phyloP scores from a whole-genome alignment of 73 alveolate genomes.

The Tetrahymena elliotti region DNA sequence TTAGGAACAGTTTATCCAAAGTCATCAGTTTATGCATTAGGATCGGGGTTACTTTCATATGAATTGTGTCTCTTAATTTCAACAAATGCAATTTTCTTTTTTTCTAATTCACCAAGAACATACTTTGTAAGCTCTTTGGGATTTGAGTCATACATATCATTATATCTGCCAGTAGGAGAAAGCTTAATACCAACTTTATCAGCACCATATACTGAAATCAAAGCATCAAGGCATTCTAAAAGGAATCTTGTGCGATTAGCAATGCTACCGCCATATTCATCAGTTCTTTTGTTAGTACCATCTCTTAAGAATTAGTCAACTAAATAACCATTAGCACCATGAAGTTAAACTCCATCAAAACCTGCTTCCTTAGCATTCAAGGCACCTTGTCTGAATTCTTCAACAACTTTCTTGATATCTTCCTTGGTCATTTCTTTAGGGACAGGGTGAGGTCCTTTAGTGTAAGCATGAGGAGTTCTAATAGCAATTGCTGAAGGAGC shows the following conservation, averaged over 20 bases:
- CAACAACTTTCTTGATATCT: constrained; percentile 57
- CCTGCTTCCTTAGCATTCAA: constrained; percentile 78
- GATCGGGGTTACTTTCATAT: not conserved
- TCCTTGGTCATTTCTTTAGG: constrained; percentile 32
- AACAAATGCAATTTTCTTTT: constrained; percentile 38
- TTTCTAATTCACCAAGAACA: constrained; percentile 29
- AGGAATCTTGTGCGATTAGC: constrained; percentile 73
- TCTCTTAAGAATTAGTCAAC: constrained; percentile 62
- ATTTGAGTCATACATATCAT: constrained; percentile 47
- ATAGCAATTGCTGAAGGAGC: constrained; percentile 19
- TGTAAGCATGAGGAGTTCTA: constrained; percentile 3
- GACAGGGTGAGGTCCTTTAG: not conserved
- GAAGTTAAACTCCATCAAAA: constrained; percentile 81
- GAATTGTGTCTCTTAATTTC: constrained; percentile 10
- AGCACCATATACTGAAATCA: constrained; percentile 40
- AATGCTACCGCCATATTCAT: constrained; percentile 78
- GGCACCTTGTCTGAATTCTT: constrained; percentile 62
- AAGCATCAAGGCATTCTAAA: constrained; percentile 54
- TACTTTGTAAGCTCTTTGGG: constrained; percentile 34
- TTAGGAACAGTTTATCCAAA: constrained; percentile 3
- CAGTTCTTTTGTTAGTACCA: constrained; percentile 67
- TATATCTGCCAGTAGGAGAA: constrained; percentile 44
- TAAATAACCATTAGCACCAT: constrained; percentile 69
- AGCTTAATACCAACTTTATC: constrained; percentile 51
- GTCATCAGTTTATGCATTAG: not conserved